Conservation (phyloP, 2,329 filamentous ascomycete genomes). For the Laburnicola sp. region DNA sequence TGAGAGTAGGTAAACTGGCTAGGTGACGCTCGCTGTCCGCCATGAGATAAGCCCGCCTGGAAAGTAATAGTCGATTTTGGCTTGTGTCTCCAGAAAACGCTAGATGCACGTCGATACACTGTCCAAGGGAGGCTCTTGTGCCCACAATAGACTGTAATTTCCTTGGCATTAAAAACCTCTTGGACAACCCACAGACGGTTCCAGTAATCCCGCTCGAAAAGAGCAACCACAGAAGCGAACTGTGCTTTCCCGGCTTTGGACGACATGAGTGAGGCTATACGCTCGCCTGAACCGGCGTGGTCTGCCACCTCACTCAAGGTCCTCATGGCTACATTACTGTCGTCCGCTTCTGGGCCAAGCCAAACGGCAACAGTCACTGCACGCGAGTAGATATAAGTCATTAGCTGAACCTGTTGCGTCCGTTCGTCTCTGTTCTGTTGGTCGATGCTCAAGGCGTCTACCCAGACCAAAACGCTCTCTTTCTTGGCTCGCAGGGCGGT, state of each 20-base stretch:
- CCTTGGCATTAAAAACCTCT: slow-evolving; percentile 46
- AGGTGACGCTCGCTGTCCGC: slow-evolving; percentile 2
- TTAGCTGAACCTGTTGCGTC: slow-evolving; percentile 22
- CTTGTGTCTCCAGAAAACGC: slow-evolving; percentile 21
- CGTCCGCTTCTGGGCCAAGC: slow-evolving; percentile 34
- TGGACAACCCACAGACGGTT: slow-evolving; percentile 50
- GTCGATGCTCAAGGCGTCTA: slow-evolving; percentile 38
- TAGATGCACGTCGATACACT: slow-evolving; percentile 26
- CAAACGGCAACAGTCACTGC: slow-evolving; percentile 22
- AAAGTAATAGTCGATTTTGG: slow-evolving; percentile 15
- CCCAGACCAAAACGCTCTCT: slow-evolving; percentile 24
- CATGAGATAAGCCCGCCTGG: slow-evolving; percentile 5
- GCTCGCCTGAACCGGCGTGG: slow-evolving; percentile 31
- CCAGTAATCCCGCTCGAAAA: slow-evolving; percentile 48
- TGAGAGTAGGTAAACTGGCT: slow-evolving; percentile 13
- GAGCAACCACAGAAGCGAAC: slow-evolving; percentile 26
- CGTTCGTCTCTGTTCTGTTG: slow-evolving; percentile 24
- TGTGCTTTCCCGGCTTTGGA: slow-evolving; percentile 9
- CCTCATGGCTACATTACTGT: slow-evolving; percentile 34
- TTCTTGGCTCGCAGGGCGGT: slow-evolving; percentile 17
- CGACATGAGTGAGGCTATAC: slow-evolving; percentile 6
- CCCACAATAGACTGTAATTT: slow-evolving; percentile 47
- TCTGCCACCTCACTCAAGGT: slow-evolving; percentile 33
- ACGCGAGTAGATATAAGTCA: slow-evolving; percentile 25
- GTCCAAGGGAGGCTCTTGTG: slow-evolving; percentile 40